Evolutionary conservation across 2,329 filamentous ascomycete genomes (phyloP).

Genomic region (Botrytis hyacinthi): DNA sequence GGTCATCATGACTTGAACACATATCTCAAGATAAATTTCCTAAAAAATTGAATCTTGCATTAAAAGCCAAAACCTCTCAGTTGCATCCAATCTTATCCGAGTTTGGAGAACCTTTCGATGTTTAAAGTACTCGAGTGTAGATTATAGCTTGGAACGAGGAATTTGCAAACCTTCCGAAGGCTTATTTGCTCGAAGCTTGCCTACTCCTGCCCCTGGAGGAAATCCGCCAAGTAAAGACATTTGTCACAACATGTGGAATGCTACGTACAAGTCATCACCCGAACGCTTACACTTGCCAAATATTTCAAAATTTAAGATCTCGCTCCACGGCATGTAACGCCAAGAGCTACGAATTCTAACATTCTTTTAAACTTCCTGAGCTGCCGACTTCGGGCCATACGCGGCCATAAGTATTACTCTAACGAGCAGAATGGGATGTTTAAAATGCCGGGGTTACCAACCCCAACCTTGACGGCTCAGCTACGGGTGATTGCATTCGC

Average conservation of each 20-base stretch:
- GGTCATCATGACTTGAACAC: neutral
- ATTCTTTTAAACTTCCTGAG: neutral
- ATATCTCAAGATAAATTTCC: neutral
- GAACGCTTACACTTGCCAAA: neutral
- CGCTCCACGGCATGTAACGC: neutral
- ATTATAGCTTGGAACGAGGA: neutral
- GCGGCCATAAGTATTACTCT: neutral
- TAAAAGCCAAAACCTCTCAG: neutral
- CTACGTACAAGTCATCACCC: neutral
- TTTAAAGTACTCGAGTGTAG: neutral
- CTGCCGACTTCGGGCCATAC: neutral
- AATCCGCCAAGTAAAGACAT: neutral
- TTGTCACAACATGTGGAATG: neutral
- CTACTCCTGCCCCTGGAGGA: too few relatives aligned
- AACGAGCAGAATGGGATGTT: neutral
- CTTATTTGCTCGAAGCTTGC: neutral
- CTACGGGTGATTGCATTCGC: neutral
- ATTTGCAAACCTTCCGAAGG: neutral
- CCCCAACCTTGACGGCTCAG: neutral
- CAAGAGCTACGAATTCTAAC: neutral
- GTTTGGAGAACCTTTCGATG: neutral
- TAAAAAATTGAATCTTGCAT: neutral
- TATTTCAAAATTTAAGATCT: neutral
- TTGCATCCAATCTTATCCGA: neutral
- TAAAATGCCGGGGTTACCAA: neutral